Evolutionary conservation across 202 grass and related monocot genomes (phyloP).

Genomic region (Schoenoplectus tabernaemontani): DNA sequence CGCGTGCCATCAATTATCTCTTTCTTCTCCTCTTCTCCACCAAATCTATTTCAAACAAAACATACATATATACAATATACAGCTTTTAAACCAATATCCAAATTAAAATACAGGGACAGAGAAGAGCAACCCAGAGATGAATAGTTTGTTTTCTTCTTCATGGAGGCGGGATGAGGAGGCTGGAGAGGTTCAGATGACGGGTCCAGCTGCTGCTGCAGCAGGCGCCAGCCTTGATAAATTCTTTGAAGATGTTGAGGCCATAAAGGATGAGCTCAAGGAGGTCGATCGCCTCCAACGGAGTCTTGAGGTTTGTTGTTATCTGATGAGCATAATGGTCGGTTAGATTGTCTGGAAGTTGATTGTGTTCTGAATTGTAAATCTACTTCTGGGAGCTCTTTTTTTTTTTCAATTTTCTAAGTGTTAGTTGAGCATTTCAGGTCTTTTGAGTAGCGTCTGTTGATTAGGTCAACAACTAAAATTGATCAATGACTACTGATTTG

Average conservation of each 20-base stretch:
- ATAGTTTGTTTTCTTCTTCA: conserved; percentile 70
- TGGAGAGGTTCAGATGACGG: conserved; percentile 47
- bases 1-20: conserved; percentile 29
- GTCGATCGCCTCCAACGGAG: conserved; percentile 58
- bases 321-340: background rate
- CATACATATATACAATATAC: background rate
- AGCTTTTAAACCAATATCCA: background rate
- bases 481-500: background rate
- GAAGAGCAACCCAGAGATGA: conserved; percentile 33
- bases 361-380: background rate
- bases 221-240: conserved; percentile 68
- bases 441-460: background rate
- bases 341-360: background rate
- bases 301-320: conserved; percentile 13
- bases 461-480: background rate
- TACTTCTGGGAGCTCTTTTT: background rate
- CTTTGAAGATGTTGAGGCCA: conserved; percentile 89
- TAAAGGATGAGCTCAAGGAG: conserved; percentile 91
- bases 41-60: conserved; percentile 36
- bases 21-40: background rate
- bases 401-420: background rate
- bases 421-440: background rate
- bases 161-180: conserved; percentile 69
- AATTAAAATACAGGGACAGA: background rate
- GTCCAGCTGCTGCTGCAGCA: conserved; percentile 16